Percentiles rank a stretch among this genome's conserved stretches.
Conservation (phyloP, 805 yeast genomes). For the Lipomyces yamanashiensis region DNA sequence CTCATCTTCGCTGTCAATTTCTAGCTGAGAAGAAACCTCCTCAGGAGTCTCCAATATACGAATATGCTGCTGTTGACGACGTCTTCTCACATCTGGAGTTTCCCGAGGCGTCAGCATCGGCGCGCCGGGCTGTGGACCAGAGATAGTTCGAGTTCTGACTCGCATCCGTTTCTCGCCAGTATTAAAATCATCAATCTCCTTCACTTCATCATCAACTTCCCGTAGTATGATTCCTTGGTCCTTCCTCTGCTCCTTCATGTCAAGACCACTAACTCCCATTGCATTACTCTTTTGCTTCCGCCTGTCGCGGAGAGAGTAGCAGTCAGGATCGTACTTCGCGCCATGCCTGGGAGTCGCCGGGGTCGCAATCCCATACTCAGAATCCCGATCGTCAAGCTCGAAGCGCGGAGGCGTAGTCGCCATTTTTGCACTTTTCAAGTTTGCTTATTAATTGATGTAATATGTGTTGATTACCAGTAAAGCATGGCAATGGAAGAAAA, state of each 20-base stretch:
- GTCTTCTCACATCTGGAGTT: constrained; percentile 26
- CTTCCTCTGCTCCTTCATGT: background rate
- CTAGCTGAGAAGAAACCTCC: constrained; percentile 3
- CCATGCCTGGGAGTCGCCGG: constrained; percentile 35
- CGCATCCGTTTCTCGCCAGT: constrained; percentile 7
- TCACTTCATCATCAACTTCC: background rate
- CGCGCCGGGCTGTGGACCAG: constrained; percentile 29
- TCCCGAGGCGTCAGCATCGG: constrained; percentile 35
- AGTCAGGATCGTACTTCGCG: constrained; percentile 31
- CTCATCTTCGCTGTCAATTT: constrained; percentile 3
- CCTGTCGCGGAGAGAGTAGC: constrained; percentile 1
- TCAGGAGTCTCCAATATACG: constrained; percentile 9
- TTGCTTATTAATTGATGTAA: background rate
- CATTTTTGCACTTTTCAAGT: background rate
- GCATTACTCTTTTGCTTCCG: background rate
- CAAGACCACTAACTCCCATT: background rate
- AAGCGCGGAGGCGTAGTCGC: constrained; percentile 14
- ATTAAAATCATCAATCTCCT: background rate
- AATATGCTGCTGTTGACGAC: constrained; percentile 1
- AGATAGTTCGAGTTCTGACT: constrained; percentile 25
- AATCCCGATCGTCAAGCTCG: background rate
- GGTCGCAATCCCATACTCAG: constrained; percentile 21
- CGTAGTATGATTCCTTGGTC: background rate
- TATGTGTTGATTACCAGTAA: no score
- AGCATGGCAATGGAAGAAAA: no score